Base-by-base conservation (phyloP, 1,139 yeast genomes). In the Debaryomycetaceae sp. region DNA sequence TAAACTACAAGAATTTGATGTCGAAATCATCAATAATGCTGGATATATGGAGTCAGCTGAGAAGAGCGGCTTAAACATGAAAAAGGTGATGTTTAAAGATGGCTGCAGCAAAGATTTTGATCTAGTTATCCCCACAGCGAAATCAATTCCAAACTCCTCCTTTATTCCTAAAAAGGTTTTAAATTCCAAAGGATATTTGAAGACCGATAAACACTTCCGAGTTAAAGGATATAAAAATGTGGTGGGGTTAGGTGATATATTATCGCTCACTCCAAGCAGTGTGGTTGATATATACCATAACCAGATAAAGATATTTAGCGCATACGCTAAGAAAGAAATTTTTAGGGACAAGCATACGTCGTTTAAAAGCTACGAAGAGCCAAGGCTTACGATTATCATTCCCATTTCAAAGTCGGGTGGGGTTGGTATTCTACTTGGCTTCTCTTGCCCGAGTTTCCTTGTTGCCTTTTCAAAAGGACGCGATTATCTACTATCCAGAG, bases 341-440 rank as follows among this genome's bases (percentile, higher is more conserved):
- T 51, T 54, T 20, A 35, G 41, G n/a, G 35, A 39, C 2, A 22
- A 20, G 37, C 9, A 7, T 36, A 24, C 22, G 6, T 17, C 14
- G 5, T 37, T 40, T 9, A 35, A 35, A n/a, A n/a, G 39, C 24
- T 45, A 45, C 30, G 11, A 36, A 6, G 13, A 30, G 5, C 39
- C 17, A 17, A 39, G 30, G 31, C 36, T 36, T n/a, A 48, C 47
- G 5, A 38, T 52, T 11, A 14, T 60, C 1, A 55, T 64, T 9
- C 68, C 70, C 6, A 55, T 65, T 35, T 60, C 68, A 1, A 57
- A 54, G 39, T 49, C 50, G 2, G 68, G 67, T 36, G 70, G 70
- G 20, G 65, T 64, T 27, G 69, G 67, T 9, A 40, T 55, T 6
- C 27, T 56, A 0, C 63, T 53, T 46, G 74, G 72, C 5, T 60